These are phyloP conservation scores for Fusarium fujikuroi DNA, from an alignment of 2,329 filamentous ascomycete species.

Conservation along the genomic window DNA sequence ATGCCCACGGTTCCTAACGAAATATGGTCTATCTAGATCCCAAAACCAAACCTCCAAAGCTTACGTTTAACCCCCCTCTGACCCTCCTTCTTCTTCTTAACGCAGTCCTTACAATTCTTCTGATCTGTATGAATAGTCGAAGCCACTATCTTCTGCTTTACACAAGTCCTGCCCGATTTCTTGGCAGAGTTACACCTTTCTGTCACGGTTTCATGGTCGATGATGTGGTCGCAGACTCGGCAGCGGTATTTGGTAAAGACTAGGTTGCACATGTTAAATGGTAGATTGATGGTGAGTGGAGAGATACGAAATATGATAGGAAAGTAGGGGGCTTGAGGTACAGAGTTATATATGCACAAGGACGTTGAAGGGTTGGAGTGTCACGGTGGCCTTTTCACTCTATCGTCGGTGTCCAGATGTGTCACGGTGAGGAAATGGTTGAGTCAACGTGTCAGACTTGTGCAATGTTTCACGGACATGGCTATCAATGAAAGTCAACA, in stretches of 20 bases:
- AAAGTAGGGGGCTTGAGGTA: background rate
- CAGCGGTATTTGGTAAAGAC: conserved; percentile 4
- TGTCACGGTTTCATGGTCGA: background rate
- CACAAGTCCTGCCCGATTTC: background rate
- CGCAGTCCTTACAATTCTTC: background rate
- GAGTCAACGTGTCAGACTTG: background rate
- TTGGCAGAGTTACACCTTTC: background rate
- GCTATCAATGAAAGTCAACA: background rate
- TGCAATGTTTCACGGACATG: background rate
- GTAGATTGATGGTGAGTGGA: background rate
- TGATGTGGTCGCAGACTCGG: background rate
- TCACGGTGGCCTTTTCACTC: background rate
- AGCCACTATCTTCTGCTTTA: background rate
- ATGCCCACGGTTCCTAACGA: accelerated
- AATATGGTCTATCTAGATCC: accelerated
- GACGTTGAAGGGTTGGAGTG: background rate
- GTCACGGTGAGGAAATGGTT: background rate
- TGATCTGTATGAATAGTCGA: background rate
- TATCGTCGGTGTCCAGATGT: background rate
- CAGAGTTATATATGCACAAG: background rate
- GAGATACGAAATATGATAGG: background rate
- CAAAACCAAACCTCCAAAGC: background rate
- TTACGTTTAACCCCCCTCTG: background rate
- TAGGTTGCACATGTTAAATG: background rate
- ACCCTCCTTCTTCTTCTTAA: background rate